Base-by-base conservation (phyloP, 78 protist genomes). In the Dictyostelium citrinum region DNA sequence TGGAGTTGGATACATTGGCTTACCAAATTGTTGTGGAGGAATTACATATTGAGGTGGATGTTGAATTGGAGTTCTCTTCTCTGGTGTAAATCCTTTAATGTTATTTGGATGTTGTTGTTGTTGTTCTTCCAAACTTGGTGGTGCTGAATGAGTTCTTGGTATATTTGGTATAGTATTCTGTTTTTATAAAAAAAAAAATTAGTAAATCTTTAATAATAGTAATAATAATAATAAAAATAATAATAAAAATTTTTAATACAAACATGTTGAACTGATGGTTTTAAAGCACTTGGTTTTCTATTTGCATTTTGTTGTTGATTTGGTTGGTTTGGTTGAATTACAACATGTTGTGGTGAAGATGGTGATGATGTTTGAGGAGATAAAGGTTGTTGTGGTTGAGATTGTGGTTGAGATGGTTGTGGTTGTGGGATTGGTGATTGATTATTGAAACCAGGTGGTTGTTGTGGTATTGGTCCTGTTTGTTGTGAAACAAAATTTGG, bases 131-230 rank as follows among this genome's bases (percentile, higher is more conserved):
- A 49, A 37, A 37, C 60, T 22, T 49, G 83, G 83, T 17, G 83
- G 91, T 46, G 91, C 91, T 58, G 91, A 84, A 46, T 17, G 81
- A 35, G 91, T 84, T 75, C 91, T 75, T 75, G 49, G 81, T 11
- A 75, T 43, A 35, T 41, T 71, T 35, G 79, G 29, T 27, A 35
- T 37, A 35, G 10, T 29, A 27, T 55, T 55, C 64, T 55, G 20
- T n/a, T n/a, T n/a, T 12, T 20, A 55, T 14, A 20, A 55, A 5
- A 20, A 55, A 20, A 55, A 5, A 16, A 49, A 16, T 12, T 16
- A 49, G 17, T 16, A 49, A 49, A 49, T 49, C 16, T 49, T 49
- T 20, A 55, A 55, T 20, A 14, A 16, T 20, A 55, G 20, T 14
- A 55, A 20, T 4, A 55, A 55, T 55, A 43, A 37, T 37, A 37